Evolutionary conservation across 176 grass and related monocot genomes (phyloP).

Genomic region (Carex scoparia): DNA sequence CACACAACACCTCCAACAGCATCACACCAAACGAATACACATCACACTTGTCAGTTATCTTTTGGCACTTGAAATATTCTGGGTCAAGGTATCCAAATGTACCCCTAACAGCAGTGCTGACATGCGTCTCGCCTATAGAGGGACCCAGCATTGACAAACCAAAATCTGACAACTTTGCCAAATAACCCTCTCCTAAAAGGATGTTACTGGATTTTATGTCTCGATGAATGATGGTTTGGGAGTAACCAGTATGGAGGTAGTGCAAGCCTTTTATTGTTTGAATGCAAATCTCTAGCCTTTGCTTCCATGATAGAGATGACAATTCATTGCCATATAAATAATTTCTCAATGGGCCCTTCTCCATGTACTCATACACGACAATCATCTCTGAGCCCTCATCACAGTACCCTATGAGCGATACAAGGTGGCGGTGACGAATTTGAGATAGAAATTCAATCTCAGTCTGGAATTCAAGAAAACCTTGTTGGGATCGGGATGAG

Average conservation of each 20-base stretch:
- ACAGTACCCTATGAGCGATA: too few species aligned
- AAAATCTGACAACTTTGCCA: constrained; percentile 69
- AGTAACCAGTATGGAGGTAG: not conserved
- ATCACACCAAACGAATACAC: constrained; percentile 79
- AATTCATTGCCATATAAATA: too few species aligned
- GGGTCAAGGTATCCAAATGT: constrained; percentile 68
- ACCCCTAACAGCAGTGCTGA: constrained; percentile 59
- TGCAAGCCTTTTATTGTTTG: too few species aligned
- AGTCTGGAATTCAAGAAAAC: too few species aligned
- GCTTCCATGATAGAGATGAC: too few species aligned
- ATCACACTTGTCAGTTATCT: constrained; percentile 67
- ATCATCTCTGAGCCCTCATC: too few species aligned
- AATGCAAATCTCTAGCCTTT: too few species aligned
- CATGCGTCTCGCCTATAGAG: constrained; percentile 43
- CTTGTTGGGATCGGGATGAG: too few species aligned
- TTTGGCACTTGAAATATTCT: constrained; percentile 67
- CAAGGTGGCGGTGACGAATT: too few species aligned
- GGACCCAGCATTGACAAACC: constrained; percentile 61
- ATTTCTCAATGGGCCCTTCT: too few species aligned
- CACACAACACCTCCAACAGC: constrained; percentile 66
- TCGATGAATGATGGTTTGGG: constrained; percentile 41
- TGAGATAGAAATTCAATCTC: too few species aligned
- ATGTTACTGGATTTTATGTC: constrained; percentile 38
- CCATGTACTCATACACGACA: too few species aligned
- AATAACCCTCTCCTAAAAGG: constrained; percentile 38